phyloP scores from a whole-genome alignment of 1,284 basidiomycete species.

The Ceratobasidium sp. region DNA sequence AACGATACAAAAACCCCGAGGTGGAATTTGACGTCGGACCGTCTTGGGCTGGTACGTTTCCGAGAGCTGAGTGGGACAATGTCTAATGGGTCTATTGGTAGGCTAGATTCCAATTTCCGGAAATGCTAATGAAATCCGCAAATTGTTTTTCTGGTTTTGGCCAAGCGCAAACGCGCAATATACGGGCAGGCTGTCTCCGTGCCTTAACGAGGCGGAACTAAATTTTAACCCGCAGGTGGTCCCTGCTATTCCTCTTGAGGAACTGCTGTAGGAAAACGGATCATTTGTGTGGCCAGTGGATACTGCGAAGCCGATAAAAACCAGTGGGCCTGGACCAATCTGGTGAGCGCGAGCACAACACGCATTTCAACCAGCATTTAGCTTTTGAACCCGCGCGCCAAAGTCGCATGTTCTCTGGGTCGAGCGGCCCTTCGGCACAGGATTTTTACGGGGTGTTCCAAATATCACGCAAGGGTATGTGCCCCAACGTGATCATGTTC shows the following conservation, averaged over 20 bases:
- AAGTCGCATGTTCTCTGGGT: constrained; percentile 75
- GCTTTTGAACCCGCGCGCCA: neutral
- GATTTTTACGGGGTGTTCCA: constrained; percentile 76
- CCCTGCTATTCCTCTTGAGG: constrained; percentile 78
- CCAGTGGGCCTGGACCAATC: constrained; percentile 79
- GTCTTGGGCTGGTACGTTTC: constrained; percentile 61
- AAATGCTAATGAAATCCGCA: constrained; percentile 64
- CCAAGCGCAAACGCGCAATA: constrained; percentile 50
- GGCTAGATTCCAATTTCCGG: constrained; percentile 73
- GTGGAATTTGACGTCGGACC: constrained; percentile 76
- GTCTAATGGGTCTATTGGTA: neutral
- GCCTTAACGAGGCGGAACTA: constrained; percentile 2
- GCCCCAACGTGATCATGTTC: neutral
- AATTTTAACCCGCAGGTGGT: constrained; percentile 48
- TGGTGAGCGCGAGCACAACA: constrained; percentile 46
- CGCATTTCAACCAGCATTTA: neutral
- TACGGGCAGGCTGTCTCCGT: constrained; percentile 23
- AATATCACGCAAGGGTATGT: constrained; percentile 59
- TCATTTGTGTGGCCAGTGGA: constrained; percentile 74
- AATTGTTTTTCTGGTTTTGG: constrained; percentile 89
- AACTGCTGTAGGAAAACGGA: constrained; percentile 81
- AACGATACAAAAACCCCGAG: constrained; percentile 69
- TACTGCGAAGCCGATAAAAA: constrained; percentile 70
- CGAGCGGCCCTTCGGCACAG: constrained; percentile 85
- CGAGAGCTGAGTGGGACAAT: no score